Percentiles rank a stretch among this genome's conserved stretches.
Conservation (phyloP, 164 flowering plant genomes). For the Annona squamosa region DNA sequence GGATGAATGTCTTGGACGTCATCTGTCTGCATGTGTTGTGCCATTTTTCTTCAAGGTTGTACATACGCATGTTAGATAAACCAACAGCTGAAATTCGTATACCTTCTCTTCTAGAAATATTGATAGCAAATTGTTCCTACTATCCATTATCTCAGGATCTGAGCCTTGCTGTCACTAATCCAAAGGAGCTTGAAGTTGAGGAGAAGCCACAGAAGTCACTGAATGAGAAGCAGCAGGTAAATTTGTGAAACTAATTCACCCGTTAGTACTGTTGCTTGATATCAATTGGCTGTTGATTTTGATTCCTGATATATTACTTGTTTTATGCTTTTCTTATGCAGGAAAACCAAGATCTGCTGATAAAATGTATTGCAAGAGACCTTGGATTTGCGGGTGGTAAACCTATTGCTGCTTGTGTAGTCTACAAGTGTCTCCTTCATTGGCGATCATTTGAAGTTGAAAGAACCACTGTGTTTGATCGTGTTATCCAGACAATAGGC, state of each 20-base stretch:
- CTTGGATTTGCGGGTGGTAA: slow-evolving; percentile 81
- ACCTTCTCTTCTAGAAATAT: neutral
- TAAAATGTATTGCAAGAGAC: slow-evolving; percentile 82
- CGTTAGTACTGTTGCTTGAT: neutral
- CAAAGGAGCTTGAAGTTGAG: slow-evolving; percentile 68
- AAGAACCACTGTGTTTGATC: slow-evolving; percentile 88
- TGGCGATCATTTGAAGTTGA: slow-evolving; percentile 99
- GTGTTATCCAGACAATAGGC: slow-evolving; percentile 84
- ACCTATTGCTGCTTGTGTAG: slow-evolving; percentile 87
- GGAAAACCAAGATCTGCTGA: slow-evolving; percentile 93
- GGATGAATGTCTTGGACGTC: neutral
- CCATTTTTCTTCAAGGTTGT: neutral
- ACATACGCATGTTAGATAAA: neutral
- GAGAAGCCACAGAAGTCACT: slow-evolving; percentile 86
- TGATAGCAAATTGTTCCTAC: neutral
- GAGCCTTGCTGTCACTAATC: slow-evolving; percentile 34
- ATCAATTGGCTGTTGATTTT: neutral
- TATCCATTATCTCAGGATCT: slow-evolving; percentile 38
- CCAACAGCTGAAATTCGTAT: neutral
- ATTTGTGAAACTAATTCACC: neutral
- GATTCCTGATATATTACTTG: neutral
- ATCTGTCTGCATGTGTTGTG: neutral
- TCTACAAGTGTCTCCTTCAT: slow-evolving; percentile 94
- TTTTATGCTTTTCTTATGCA: slow-evolving; percentile 19
- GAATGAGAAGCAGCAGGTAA: slow-evolving; percentile 87